These are phyloP conservation scores for Plasmodium blacklocki DNA, from an alignment of 169 alveolate genomes.

Conservation along the genomic window DNA sequence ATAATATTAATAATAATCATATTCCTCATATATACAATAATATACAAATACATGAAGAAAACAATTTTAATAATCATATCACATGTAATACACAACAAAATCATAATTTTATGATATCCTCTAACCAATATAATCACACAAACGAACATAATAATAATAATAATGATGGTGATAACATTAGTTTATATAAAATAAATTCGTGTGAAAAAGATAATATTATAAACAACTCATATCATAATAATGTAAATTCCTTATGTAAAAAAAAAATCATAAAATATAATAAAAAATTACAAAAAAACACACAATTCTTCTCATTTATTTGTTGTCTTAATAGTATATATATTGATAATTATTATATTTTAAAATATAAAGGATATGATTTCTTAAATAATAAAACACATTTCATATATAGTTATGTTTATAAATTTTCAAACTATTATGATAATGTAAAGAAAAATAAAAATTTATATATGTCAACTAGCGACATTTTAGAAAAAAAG, in stretches of 20 bases:
- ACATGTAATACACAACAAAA: not conserved
- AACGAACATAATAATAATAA: not conserved
- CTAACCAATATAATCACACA: not conserved
- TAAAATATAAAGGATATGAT: slow-evolving; percentile 36
- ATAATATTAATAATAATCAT: not conserved
- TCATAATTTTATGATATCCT: not conserved
- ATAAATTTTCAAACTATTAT: slow-evolving; percentile 44
- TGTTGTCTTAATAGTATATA: slow-evolving; percentile 75
- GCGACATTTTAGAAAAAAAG: slow-evolving; percentile 51
- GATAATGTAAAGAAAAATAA: slow-evolving; percentile 39
- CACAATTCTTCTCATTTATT: slow-evolving; percentile 23
- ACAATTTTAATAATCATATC: not conserved
- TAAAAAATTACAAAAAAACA: not conserved
- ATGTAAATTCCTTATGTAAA: no score
- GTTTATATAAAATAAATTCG: not conserved
- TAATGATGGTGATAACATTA: not conserved
- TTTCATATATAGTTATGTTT: slow-evolving; percentile 45
- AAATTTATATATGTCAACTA: slow-evolving; percentile 20
- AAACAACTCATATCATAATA: not conserved
- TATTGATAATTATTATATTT: slow-evolving; percentile 54
- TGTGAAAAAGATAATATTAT: not conserved
- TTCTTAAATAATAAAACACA: slow-evolving; percentile 35
- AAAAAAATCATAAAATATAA: not conserved
- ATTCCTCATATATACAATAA: not conserved
- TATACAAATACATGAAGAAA: not conserved